Base-by-base conservation (phyloP, 805 yeast genomes). In the Ogataea haglerorum region DNA sequence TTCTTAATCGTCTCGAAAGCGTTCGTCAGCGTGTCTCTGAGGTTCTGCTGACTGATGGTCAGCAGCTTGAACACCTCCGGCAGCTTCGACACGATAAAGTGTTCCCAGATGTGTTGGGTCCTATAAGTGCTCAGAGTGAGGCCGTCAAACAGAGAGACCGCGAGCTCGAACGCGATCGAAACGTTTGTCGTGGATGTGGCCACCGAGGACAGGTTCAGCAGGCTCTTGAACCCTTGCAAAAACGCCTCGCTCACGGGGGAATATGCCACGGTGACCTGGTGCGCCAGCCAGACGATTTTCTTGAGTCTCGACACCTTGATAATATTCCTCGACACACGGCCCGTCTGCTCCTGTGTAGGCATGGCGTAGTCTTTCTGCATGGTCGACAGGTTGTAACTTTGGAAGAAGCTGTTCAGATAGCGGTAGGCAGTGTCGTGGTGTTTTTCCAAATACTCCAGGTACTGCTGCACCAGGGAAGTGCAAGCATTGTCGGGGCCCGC, bases 261-360 rank as follows among this genome's bases (percentile, higher is more conserved):
- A 47, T 49, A 60, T 10, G 43, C 48, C 18, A 60, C 41, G 3
- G 58, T 49, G 10, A 59, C 40, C 25, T 58, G 60, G 17, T 61
- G 58, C 12, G 57, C 52, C 13, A 63, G 39, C 67, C 67, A 63
- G 7, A 63, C 34, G 9, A 58, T 48, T 30, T 63, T 61, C 34
- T 56, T 57, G 29, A 61, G 30, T 31, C 51, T 49, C 7, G 58
- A 31, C 6, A 51, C 23, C 27, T 53, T 60, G n/a, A 47, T 31
- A 19, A 49, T 52, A 18, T 45, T 51, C 13, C 47, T 37, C 5
- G 48, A 33, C 29, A 31, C 42, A 6, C 35, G 22, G 4, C 44
- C 13, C n/a, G 42, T 53, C 14, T 15, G 31, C 13, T 36, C 39
- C 9, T 36, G 25, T 7, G 30, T 24, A n/a, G 22, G 43, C 2